These are phyloP conservation scores for Paraphoma chrysanthemicola DNA, from an alignment of 2,329 filamentous ascomycete species.

Conservation along the genomic window DNA sequence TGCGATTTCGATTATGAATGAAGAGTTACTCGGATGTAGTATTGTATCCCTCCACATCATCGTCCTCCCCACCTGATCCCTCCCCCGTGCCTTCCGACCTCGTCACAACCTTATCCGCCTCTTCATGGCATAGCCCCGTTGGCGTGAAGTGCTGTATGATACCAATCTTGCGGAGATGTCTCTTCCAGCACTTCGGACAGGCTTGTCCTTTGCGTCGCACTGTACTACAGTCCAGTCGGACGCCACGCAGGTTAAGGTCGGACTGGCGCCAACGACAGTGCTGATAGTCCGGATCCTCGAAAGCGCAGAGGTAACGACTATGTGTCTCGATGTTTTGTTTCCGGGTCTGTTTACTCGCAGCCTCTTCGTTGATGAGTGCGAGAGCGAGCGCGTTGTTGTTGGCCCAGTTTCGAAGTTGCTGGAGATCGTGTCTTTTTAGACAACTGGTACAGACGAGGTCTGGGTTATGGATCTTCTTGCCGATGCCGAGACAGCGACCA, in stretches of 20 bases:
- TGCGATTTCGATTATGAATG: not conserved
- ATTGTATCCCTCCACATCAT: constrained; percentile 36
- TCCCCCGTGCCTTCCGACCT: constrained; percentile 22
- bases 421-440: constrained; percentile 31
- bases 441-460: constrained; percentile 30
- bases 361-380: constrained; percentile 25
- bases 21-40: constrained; percentile 12
- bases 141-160: constrained; percentile 36
- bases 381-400: constrained; percentile 19
- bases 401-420: constrained; percentile 29
- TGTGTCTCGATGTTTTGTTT: constrained; percentile 33
- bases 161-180: constrained; percentile 28
- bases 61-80: constrained; percentile 21
- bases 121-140: constrained; percentile 36
- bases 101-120: constrained; percentile 26
- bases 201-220: constrained; percentile 30
- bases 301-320: constrained; percentile 30
- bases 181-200: constrained; percentile 33
- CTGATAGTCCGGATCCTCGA: constrained; percentile 36
- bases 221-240: constrained; percentile 22
- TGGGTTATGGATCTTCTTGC: constrained; percentile 30
- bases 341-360: constrained; percentile 20
- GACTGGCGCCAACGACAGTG: constrained; percentile 31
- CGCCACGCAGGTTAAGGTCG: constrained; percentile 34
- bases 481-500: constrained; percentile 33